These are phyloP conservation scores for Globisporangium takayamanum DNA, from an alignment of 352 stramenopile genomes.

Conservation along the genomic window DNA sequence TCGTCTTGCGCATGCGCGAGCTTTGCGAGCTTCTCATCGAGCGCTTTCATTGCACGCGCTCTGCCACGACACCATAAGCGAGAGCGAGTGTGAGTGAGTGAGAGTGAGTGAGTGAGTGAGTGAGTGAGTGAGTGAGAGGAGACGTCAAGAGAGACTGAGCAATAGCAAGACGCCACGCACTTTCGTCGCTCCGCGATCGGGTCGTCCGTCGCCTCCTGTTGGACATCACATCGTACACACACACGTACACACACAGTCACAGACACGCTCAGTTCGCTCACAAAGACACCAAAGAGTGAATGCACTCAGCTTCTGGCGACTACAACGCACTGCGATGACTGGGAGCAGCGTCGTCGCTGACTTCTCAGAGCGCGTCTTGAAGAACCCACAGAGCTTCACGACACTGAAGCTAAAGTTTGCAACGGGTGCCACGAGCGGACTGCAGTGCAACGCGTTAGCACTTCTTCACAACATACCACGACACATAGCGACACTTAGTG, in stretches of 20 bases:
- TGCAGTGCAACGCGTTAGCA: slow-evolving; percentile 17
- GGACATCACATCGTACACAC: background rate
- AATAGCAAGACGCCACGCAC: slow-evolving; percentile 26
- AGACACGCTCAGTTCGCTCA: background rate
- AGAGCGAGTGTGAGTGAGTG: background rate
- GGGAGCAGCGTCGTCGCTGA: slow-evolving; percentile 50
- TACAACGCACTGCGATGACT: slow-evolving; percentile 40
- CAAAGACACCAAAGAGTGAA: background rate
- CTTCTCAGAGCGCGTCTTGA: slow-evolving; percentile 67
- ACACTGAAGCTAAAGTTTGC: slow-evolving; percentile 80
- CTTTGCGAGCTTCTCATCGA: slow-evolving; percentile 87
- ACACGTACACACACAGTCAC: background rate
- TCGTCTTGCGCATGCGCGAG: slow-evolving; percentile 32
- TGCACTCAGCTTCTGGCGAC: background rate
- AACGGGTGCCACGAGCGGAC: slow-evolving; percentile 51
- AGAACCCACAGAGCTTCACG: slow-evolving; percentile 80
- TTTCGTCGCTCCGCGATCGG: slow-evolving; percentile 85
- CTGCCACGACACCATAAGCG: slow-evolving; percentile 17
- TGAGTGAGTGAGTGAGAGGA: background rate
- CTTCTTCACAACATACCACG: too few relatives aligned
- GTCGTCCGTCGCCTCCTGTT: slow-evolving; percentile 50
- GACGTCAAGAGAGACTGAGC: background rate
- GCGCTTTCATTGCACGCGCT: slow-evolving; percentile 78
- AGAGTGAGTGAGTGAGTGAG: background rate
- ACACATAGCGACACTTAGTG: background rate